Percentiles rank a stretch among this genome's conserved stretches.
phyloP scores from a whole-genome alignment of 805 yeast species.

The Wickerhamiella kurtzmanii region DNA sequence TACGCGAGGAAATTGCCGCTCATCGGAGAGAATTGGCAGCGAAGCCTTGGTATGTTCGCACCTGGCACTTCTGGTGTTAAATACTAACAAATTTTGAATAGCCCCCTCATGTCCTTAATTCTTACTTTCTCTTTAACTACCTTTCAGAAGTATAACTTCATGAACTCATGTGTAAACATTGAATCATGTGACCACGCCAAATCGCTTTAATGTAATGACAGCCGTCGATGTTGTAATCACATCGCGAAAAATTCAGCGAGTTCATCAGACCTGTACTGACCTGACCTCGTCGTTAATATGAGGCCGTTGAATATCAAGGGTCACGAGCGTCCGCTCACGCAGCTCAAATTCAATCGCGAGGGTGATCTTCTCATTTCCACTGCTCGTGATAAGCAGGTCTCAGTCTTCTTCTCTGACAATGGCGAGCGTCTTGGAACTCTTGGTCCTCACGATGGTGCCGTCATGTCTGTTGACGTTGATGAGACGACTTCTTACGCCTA shows the following conservation, averaged over 20 bases:
- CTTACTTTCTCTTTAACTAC: background rate
- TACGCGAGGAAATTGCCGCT: slow-evolving; percentile 9
- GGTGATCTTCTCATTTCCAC: slow-evolving; percentile 89
- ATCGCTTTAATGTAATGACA: too few species aligned
- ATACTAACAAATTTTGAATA: background rate
- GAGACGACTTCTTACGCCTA: slow-evolving; percentile 49
- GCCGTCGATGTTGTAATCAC: background rate
- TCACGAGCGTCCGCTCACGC: slow-evolving; percentile 95
- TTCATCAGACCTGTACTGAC: background rate
- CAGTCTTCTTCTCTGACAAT: slow-evolving; percentile 86
- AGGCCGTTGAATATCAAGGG: slow-evolving; percentile 43
- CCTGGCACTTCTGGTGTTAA: slow-evolving; percentile 16
- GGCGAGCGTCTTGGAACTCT: slow-evolving; percentile 96
- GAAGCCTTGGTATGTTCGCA: slow-evolving; percentile 4
- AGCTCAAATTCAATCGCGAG: slow-evolving; percentile 86
- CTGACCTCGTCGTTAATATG: slow-evolving; percentile 11
- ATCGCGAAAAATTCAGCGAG: background rate
- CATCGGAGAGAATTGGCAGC: slow-evolving; percentile 7
- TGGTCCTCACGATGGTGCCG: slow-evolving; percentile 80
- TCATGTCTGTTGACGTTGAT: slow-evolving; percentile 88
- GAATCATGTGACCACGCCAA: background rate
- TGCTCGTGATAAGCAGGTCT: slow-evolving; percentile 73
- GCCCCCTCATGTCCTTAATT: background rate
- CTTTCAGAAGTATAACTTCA: background rate
- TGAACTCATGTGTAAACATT: background rate